These are phyloP conservation scores for Stemphylium lycopersici DNA, from an alignment of 2,329 filamentous ascomycete genomes.

Conservation along the genomic window DNA sequence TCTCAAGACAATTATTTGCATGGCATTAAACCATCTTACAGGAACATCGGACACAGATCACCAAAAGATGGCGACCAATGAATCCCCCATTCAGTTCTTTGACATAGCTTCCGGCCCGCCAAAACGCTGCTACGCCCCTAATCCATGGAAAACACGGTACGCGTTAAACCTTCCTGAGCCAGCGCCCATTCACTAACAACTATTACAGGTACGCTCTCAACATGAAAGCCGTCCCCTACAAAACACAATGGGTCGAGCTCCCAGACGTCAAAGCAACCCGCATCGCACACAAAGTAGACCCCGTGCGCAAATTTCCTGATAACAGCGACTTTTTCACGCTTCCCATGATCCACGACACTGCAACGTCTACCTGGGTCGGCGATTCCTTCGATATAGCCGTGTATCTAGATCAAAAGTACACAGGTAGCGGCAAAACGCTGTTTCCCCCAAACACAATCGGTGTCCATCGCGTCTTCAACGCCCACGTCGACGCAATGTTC, in stretches of 20 bases:
- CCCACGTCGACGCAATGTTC: conserved; percentile 61
- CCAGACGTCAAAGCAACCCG: conserved; percentile 60
- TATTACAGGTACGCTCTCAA: conserved; percentile 50
- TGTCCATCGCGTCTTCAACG: conserved; percentile 57
- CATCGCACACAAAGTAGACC: conserved; percentile 51
- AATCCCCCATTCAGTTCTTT: conserved; percentile 45
- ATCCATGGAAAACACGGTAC: conserved; percentile 55
- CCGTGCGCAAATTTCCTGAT: conserved; percentile 61
- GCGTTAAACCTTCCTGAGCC: too few relatives aligned
- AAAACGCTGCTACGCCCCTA: conserved; percentile 51
- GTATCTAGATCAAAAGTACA: conserved; percentile 61
- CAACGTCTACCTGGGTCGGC: conserved; percentile 55
- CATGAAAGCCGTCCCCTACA: conserved; percentile 55
- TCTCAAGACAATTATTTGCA: background rate
- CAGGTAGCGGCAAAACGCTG: conserved; percentile 53
- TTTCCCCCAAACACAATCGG: conserved; percentile 51
- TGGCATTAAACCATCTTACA: background rate
- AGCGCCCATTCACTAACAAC: background rate
- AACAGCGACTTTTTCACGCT: conserved; percentile 65
- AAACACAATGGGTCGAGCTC: conserved; percentile 60
- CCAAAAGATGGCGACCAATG: background rate
- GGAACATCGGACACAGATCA: background rate
- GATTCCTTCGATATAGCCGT: conserved; percentile 71
- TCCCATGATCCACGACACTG: conserved; percentile 60
- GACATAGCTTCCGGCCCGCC: conserved; percentile 53